Evolutionary conservation across 2,329 filamentous ascomycete species (phyloP), one percentile per base, ranked within the genome.

Genomic region (Acrocalymma vagum): DNA sequence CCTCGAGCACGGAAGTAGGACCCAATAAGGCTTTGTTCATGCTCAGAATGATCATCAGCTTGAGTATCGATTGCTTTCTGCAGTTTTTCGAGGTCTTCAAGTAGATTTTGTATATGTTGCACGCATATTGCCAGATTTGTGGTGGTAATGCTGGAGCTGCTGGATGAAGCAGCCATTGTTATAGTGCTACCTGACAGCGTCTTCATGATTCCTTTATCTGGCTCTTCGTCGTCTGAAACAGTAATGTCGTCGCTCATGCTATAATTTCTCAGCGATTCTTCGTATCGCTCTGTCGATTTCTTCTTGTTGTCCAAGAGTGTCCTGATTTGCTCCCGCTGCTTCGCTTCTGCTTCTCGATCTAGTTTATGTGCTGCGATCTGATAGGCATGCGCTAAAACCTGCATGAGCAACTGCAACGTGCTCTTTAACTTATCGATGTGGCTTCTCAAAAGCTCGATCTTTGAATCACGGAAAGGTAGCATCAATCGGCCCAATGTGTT

Each of bases 41-140:
- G 49, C 25, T 54, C 47, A 1, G 59, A 54, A 25, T 58, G 42
- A 26, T 63, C 69, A 20, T 72, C 60, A 18, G 69, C 65, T 36
- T 72, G 65, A 43, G 68, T 63, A 18, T 63, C 57, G 33, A 77
- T 67, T 11, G 40, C 53, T 17, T 55, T 30, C 14, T 63, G 57
- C 14, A 63, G 15, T 1, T 29, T 48, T 17, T 61, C 52, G 9
- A 64, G 56, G 29, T 60, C 42, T 33, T 50, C 31, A 11, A 65
- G 21, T 4, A 65, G 37, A 20, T 20, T 50, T 10, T 43, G 49
- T 9, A 65, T 38, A 37, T 64, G 58, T n/a, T 56, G 28, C 2
- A 58, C 51, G 11, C 60, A 65, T 32, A 45, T 46, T n/a, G 36
- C 51, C 9, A 65, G 45, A 8, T 46, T 53, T 14, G 57, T 37